Evolutionary conservation across 1,139 yeast genomes (phyloP), one percentile per base, ranked within the genome.

Genomic region (Yamadazyma jaroonii): DNA sequence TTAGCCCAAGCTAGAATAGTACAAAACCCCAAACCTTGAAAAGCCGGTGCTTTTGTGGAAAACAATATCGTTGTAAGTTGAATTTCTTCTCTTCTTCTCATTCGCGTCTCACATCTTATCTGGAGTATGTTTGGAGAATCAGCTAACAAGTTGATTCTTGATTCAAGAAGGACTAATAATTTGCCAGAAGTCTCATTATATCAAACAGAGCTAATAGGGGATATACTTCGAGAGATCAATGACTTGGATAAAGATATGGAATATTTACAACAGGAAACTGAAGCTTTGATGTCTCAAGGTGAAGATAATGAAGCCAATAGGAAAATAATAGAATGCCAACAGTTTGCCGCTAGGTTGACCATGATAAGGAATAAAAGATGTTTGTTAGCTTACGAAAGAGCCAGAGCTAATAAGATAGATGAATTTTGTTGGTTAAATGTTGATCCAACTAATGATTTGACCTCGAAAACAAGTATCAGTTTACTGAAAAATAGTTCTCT

Each of bases 321-420:
- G 61, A 41, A 73, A 77, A 67, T 78, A 29, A 71, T 73, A 40
- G 80, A 80, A 44, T 84, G 95, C 45, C 90, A 86, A 42, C 59
- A 84, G 32, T 85, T 89, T 54, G 92, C 90, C 2, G 80, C 88
- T n/a, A 84, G 82, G 47, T 61, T 88, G 31, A 82, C 88, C 30
- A 81, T 89, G 81, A 73, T 92, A 42, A 67, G 97, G 39, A 89
- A 92, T 60, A 92, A 92, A 57, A 67, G 98, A 40, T 89, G 97
- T 56, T 57, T 92, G 26, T 58, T 92, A 43, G 97, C 96, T 0
- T 88, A 92, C 54, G 87, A 89, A 54, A 71, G 74, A 44, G 71
- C 79, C 20, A 66, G 98, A 36, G 79, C 94, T 2, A 77, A 75
- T 35, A 76, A 80, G 43, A 62, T 92, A 31, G 85, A 78, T 40